Percentiles rank a stretch among this genome's conserved stretches.
These are phyloP conservation scores for Anisodus acutangulus DNA, from an alignment of 257 asterid species.

Conservation along the genomic window DNA sequence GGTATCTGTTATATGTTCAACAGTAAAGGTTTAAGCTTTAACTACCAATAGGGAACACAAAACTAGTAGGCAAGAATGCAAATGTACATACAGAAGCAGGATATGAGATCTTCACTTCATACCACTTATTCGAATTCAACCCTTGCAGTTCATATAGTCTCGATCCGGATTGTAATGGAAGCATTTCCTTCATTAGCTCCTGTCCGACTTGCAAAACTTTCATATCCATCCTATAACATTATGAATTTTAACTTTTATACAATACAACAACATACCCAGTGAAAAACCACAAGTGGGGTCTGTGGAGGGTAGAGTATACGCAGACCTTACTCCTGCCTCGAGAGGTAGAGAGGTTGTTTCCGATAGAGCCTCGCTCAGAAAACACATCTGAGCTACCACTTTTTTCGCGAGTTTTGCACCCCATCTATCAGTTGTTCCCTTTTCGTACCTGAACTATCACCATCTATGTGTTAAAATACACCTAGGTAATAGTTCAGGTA, in stretches of 20 bases:
- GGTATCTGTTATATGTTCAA: constrained; percentile 67
- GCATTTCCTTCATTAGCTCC: constrained; percentile 65
- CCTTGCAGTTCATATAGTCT: constrained; percentile 70
- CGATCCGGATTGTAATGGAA: constrained; percentile 48
- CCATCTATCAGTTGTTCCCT: too few species aligned
- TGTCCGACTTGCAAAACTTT: constrained; percentile 59
- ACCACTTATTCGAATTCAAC: constrained; percentile 66
- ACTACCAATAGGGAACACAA: constrained; percentile 12
- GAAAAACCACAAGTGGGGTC: too few species aligned
- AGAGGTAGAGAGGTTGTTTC: too few species aligned
- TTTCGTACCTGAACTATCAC: too few species aligned
- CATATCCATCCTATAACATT: constrained; percentile 44
- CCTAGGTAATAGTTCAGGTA: too few species aligned
- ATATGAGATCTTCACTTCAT: constrained; percentile 95
- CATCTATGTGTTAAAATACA: too few species aligned
- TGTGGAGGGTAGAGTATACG: too few species aligned
- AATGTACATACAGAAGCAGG: constrained; percentile 86
- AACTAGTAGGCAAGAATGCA: constrained; percentile 26
- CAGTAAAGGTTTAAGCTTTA: constrained; percentile 21
- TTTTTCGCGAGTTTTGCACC: too few species aligned
- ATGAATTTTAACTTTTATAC: background rate
- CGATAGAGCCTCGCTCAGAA: too few species aligned
- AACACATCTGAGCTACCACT: too few species aligned
- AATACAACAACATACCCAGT: too few species aligned
- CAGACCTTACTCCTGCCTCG: too few species aligned